Conservation (phyloP, 495 filamentous ascomycete genomes). For the Rostrohypoxylon terebratum region DNA sequence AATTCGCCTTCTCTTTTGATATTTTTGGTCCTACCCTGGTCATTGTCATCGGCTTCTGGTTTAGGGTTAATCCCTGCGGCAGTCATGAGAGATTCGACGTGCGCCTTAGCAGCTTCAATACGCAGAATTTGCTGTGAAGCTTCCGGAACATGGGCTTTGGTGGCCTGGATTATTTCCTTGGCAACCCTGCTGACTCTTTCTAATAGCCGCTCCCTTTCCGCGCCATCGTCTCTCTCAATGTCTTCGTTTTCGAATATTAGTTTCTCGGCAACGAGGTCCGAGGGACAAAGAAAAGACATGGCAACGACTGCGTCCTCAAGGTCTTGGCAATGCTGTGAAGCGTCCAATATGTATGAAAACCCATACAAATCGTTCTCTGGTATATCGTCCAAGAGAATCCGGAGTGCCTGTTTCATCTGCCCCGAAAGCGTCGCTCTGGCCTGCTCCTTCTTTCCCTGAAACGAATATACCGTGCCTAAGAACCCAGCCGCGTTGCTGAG, state of each 20-base stretch:
- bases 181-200: not conserved
- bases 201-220: not conserved
- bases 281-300: not conserved
- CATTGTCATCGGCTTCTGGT: not conserved
- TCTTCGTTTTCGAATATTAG: not conserved
- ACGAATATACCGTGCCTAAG: conserved; percentile 4
- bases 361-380: conserved; percentile 3
- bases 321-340: not conserved
- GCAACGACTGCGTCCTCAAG: not conserved
- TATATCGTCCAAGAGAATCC: conserved; percentile 4
- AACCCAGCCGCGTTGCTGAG: conserved; percentile 1
- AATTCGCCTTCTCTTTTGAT: not conserved
- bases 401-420: conserved; percentile 5
- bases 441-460: not conserved
- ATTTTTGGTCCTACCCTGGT: not conserved
- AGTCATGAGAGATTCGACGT: conserved; percentile 6
- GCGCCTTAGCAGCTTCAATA: conserved; percentile 5
- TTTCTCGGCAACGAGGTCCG: not conserved
- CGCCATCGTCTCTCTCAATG: not conserved
- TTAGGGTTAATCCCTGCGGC: not conserved
- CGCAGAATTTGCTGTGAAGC: conserved; percentile 3
- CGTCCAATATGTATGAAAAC: not conserved
- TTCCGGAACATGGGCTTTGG: not conserved
- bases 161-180: conserved; percentile 8
- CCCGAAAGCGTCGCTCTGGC: not conserved